Base-by-base conservation (phyloP, 1,139 yeast species). In the Taphrina confusa region DNA sequence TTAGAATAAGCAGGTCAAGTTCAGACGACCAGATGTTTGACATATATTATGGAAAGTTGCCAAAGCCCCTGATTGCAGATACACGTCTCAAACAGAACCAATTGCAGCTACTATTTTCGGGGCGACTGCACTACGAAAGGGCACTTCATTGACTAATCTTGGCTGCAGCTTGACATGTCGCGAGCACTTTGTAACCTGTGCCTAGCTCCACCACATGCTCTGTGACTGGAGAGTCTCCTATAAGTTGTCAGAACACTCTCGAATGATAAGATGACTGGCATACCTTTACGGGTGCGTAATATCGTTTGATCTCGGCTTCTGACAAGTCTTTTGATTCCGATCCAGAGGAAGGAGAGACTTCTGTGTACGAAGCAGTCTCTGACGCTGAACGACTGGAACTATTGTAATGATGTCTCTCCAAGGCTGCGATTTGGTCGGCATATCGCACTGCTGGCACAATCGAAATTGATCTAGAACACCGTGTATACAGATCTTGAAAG, bases 381-480 rank as follows among this genome's bases (percentile, higher is more conserved):
- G 42, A 31, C 4, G 39, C 42, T 3, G 40, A 25, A n/a, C 52
- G 31, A 16, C 52, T 47, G n/a, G 52, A 47, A 34, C 52, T 47
- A 23, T 47, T 33, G 22, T 47, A 47, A 31, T 47, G 52, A 20
- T 47, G 42, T 5, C 52, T 40, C 36, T 47, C 52, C 28, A 47
- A 31, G 20, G 34, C 36, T 12, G 52, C 52, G 20, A 47, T 47
- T 20, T 47, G 52, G 63, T 70, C 71, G 11, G 68, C 68, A 57
- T 66, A 66, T 40, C 66, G 65, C 6, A 40, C 71, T n/a, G 73
- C 71, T 14, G 73, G 72, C 58, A 70, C 70, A 55, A 70, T 68
- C 33, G 71, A 67, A 27, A 70, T 71, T 9, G 73, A 66, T 4
- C 52, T 40, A 31, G 52, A 31, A 23, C 52, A 47, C 23, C 52